Evolutionary conservation across 805 yeast species (phyloP).

Genomic region (Debaryomyces castellii): DNA sequence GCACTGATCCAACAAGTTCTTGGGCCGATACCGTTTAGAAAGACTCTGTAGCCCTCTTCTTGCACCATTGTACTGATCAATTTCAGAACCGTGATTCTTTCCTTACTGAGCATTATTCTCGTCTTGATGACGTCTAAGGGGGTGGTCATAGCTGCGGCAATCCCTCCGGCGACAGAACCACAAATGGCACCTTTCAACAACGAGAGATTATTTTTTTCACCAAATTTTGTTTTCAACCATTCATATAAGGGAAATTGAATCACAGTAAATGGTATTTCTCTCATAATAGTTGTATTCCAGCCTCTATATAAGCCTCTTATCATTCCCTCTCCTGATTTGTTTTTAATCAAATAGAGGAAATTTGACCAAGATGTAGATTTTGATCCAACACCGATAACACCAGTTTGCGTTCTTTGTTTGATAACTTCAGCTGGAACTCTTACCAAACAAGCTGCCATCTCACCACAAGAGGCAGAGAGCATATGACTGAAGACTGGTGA

Average conservation of each 20-base stretch:
- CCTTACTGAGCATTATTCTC: conserved; percentile 74
- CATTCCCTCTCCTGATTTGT: conserved; percentile 75
- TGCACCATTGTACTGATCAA: conserved; percentile 53
- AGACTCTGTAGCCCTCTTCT: conserved; percentile 75
- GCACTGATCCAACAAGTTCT: conserved; percentile 97
- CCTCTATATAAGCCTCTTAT: conserved; percentile 85
- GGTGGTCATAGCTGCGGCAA: conserved; percentile 79
- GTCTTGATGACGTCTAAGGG: conserved; percentile 81
- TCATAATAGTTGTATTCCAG: conserved; percentile 85
- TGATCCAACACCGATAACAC: conserved; percentile 30
- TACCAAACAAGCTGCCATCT: conserved; percentile 87
- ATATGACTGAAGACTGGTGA: conserved; percentile 59
- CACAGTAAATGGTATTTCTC: conserved; percentile 96
- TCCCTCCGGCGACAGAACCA: conserved; percentile 79
- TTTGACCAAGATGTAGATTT: conserved; percentile 66
- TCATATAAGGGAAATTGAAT: conserved; percentile 96
- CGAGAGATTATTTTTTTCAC: conserved; percentile 41
- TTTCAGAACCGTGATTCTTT: conserved; percentile 42
- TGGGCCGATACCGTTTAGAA: conserved; percentile 87
- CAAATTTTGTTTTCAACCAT: conserved; percentile 55
- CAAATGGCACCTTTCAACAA: conserved; percentile 81
- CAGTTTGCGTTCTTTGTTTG: conserved; percentile 86
- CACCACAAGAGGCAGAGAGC: conserved; percentile 87
- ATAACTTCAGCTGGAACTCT: conserved; percentile 97
- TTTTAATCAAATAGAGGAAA: conserved; percentile 57